These are phyloP conservation scores for Dittrichia graveolens DNA, from an alignment of 129 eudicot species.

Conservation along the genomic window DNA sequence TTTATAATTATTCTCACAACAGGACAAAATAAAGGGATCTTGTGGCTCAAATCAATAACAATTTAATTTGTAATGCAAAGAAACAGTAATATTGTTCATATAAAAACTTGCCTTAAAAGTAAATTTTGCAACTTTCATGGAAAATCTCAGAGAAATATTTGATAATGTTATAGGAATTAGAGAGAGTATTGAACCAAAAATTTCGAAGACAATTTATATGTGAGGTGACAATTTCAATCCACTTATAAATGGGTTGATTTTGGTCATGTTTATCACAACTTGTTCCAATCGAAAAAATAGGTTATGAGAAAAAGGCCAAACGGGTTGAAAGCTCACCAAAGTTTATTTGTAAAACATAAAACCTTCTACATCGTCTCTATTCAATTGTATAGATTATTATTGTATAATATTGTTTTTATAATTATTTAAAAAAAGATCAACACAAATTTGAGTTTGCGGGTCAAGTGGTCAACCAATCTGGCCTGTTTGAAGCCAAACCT, in stretches of 20 bases:
- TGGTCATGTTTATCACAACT: background rate
- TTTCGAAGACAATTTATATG: background rate
- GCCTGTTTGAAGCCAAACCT: background rate
- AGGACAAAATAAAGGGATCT: background rate
- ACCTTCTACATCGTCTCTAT: background rate
- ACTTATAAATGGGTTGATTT: background rate
- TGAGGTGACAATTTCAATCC: background rate
- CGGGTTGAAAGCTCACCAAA: background rate
- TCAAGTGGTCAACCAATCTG: too few relatives aligned
- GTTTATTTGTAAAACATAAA: background rate
- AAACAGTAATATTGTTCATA: background rate
- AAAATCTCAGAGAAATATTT: background rate
- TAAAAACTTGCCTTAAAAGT: background rate
- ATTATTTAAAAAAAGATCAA: too few relatives aligned
- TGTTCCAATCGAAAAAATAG: background rate
- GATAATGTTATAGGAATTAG: background rate
- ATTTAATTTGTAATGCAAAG: background rate
- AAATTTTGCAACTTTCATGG: slow-evolving; percentile 6
- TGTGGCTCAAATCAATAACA: background rate
- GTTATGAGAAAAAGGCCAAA: background rate
- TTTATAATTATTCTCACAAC: background rate
- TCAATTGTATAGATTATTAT: too few relatives aligned
- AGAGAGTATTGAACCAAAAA: background rate
- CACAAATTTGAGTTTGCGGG: too few relatives aligned
- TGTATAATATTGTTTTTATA: too few relatives aligned